Evolutionary conservation across 345 rosid species (phyloP).

Genomic region (Lenwebbia sp.): DNA sequence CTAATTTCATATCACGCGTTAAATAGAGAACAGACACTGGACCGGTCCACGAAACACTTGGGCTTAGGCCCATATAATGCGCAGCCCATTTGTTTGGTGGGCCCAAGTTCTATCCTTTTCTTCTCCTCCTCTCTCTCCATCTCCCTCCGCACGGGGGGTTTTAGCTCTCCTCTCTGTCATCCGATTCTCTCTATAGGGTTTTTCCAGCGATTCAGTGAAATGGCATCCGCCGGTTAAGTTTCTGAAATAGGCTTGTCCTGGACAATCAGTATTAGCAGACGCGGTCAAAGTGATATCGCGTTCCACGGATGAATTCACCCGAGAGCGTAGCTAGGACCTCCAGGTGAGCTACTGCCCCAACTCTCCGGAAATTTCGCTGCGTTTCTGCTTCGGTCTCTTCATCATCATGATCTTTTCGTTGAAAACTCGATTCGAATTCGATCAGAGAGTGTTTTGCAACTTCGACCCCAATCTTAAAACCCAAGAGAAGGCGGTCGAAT

Average conservation of each 20-base stretch:
- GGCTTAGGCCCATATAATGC: background rate
- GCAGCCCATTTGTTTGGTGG: background rate
- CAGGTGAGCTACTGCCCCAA: conserved; percentile 24
- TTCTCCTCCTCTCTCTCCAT: background rate
- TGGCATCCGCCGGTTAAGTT: background rate
- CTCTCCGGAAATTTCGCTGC: background rate
- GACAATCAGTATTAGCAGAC: background rate
- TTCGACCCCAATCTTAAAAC: conserved; percentile 74
- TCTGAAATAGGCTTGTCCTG: background rate
- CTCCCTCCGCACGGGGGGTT: background rate
- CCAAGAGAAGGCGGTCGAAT: conserved; percentile 81
- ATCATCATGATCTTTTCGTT: background rate
- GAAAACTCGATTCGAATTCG: background rate
- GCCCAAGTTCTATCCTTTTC: background rate
- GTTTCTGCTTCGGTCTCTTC: background rate
- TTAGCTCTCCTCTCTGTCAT: background rate
- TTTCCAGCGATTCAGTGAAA: background rate
- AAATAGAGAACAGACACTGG: background rate
- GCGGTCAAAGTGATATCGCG: conserved; percentile 79
- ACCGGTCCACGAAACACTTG: background rate
- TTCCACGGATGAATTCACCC: conserved; percentile 78
- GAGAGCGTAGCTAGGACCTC: conserved; percentile 93
- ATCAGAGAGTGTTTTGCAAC: conserved; percentile 79
- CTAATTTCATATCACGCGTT: background rate
- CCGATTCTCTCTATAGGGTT: background rate